Conservation (phyloP, 1,284 basidiomycete species). For the Puccinia novopanici region DNA sequence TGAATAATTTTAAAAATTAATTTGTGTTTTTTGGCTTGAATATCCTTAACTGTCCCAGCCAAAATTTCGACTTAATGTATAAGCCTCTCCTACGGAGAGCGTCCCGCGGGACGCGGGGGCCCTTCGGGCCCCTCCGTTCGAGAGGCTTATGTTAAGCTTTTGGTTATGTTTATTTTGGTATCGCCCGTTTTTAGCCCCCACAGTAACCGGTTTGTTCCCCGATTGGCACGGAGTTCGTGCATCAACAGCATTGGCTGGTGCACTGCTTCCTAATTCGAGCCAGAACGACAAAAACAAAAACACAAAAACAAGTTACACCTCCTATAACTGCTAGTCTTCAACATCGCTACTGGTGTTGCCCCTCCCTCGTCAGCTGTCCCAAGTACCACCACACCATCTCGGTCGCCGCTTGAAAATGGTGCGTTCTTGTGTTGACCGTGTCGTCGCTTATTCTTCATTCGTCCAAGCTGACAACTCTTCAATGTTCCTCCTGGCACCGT, state of each 20-base stretch:
- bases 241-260: not conserved
- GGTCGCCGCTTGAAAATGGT: slow-evolving; percentile 12
- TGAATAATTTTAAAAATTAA: too few relatives aligned
- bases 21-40: too few relatives aligned
- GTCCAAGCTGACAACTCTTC: not conserved
- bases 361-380: not conserved
- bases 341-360: slow-evolving; percentile 2
- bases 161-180: too few relatives aligned
- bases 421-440: not conserved
- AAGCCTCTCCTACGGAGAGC: too few relatives aligned
- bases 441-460: not conserved
- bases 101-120: too few relatives aligned
- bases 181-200: too few relatives aligned
- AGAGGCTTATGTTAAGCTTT: too few relatives aligned
- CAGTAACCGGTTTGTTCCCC: not conserved
- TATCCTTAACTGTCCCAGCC: too few relatives aligned
- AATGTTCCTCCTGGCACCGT: not conserved
- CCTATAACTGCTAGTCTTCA: not conserved
- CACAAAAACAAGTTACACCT: too few relatives aligned
- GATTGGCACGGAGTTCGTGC: not conserved
- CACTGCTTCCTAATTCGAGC: not conserved
- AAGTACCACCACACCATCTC: not conserved
- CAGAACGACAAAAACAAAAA: not conserved
- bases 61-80: too few relatives aligned
- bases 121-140: too few relatives aligned